Conservation (phyloP, 176 grass and related monocot species). For the Coix lacrymajobi region DNA sequence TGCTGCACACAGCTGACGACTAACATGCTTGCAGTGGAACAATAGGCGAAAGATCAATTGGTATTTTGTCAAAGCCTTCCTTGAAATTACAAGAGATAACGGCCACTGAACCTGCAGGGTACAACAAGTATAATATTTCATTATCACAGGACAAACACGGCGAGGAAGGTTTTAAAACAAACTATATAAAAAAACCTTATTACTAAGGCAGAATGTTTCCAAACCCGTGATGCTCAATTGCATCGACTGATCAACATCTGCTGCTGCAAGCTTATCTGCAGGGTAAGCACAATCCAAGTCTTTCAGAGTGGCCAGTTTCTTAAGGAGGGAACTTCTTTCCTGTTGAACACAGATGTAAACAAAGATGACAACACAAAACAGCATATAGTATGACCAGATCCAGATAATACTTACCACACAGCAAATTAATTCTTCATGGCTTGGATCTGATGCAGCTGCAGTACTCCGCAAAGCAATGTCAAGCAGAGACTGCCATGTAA, state of each 20-base stretch:
- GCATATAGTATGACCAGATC: conserved; percentile 12
- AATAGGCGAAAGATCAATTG: conserved; percentile 91
- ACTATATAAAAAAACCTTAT: conserved; percentile 62
- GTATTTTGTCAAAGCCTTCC: conserved; percentile 94
- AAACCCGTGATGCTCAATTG: conserved; percentile 74
- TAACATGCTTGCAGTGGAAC: conserved; percentile 98
- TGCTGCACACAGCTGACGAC: conserved; percentile 71
- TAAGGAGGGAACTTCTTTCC: conserved; percentile 87
- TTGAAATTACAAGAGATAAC: conserved; percentile 93
- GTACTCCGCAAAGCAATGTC: conserved; percentile 91
- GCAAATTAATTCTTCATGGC: conserved; percentile 91
- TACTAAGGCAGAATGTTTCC: conserved; percentile 81
- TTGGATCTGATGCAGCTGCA: conserved; percentile 83
- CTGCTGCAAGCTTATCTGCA: conserved; percentile 43
- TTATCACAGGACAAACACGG: background rate
- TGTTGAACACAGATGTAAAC: conserved; percentile 35
- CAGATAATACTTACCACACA: conserved; percentile 62
- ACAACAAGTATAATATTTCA: background rate
- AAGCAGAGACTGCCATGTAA: conserved; percentile 75
- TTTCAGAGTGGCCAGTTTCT: conserved; percentile 73
- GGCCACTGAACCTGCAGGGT: conserved; percentile 92
- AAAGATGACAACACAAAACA: conserved; percentile 22
- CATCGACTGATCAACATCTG: conserved; percentile 48
- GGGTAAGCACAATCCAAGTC: conserved; percentile 63
- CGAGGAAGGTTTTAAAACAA: conserved; percentile 1